A percentile compares a stretch with the other conserved stretches of the same genome.
Evolutionary conservation across 2,329 filamentous ascomycete species (phyloP).

Genomic region (Dothideomycetes sp.): DNA sequence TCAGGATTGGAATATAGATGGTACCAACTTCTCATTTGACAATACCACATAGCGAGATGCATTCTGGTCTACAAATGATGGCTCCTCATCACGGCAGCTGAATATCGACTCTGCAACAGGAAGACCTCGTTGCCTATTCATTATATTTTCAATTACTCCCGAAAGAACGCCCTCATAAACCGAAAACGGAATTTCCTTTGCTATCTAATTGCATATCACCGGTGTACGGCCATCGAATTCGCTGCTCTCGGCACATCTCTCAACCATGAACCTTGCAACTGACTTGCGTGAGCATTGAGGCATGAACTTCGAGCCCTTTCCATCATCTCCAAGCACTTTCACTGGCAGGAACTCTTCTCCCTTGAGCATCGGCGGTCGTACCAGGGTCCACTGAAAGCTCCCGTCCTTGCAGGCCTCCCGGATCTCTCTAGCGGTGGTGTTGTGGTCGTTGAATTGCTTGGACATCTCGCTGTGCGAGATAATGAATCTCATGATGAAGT

Average conservation of each 20-base stretch:
- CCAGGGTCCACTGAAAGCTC: slow-evolving; percentile 30
- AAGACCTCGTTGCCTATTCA: too few species aligned
- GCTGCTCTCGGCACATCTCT: slow-evolving; percentile 28
- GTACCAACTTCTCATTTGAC: too few species aligned
- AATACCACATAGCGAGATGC: too few species aligned
- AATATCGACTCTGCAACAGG: too few species aligned
- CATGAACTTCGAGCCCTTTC: slow-evolving; percentile 30
- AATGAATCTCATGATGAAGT: slow-evolving; percentile 30
- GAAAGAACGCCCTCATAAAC: too few species aligned
- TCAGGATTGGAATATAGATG: too few species aligned
- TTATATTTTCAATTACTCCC: too few species aligned
- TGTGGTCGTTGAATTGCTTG: slow-evolving; percentile 36
- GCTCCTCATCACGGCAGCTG: too few species aligned
- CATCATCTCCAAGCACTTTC: slow-evolving; percentile 30
- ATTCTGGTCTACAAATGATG: too few species aligned
- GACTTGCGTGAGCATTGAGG: slow-evolving; percentile 24
- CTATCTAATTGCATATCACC: slow-evolving; percentile 33
- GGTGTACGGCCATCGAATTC: slow-evolving; percentile 35
- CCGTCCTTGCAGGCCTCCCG: slow-evolving; percentile 25
- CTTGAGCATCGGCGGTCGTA: slow-evolving; percentile 31
- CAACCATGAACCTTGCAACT: slow-evolving; percentile 36
- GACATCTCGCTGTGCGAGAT: slow-evolving; percentile 37
- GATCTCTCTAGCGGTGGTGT: slow-evolving; percentile 34
- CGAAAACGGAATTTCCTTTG: too few species aligned
- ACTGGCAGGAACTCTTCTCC: slow-evolving; percentile 26